Evolutionary conservation across 2,329 filamentous ascomycete genomes (phyloP).

Genomic region (Penicillium olsonii): DNA sequence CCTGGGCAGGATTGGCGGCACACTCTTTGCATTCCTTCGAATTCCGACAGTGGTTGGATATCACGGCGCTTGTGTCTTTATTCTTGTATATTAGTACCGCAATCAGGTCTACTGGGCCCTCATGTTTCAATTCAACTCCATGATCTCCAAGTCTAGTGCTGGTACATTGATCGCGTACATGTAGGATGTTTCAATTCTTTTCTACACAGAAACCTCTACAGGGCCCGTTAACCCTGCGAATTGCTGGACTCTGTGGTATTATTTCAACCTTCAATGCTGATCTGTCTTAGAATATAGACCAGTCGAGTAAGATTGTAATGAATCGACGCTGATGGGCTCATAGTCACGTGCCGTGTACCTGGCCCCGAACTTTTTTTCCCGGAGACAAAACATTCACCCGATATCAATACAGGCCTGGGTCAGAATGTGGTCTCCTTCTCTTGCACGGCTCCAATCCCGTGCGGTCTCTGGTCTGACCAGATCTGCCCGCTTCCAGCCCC

Average conservation of each 20-base stretch:
- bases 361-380: conserved; percentile 41
- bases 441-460: conserved; percentile 43
- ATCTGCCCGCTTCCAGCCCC: conserved; percentile 38
- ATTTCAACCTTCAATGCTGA: too few relatives aligned
- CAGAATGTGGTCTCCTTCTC: conserved; percentile 45
- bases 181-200: too few relatives aligned
- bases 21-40: conserved; percentile 23
- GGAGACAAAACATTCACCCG: conserved; percentile 28
- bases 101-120: conserved; percentile 13
- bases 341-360: conserved; percentile 38
- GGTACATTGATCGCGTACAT: too few relatives aligned
- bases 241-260: too few relatives aligned
- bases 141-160: conserved; percentile 14
- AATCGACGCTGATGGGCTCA: conserved; percentile 21
- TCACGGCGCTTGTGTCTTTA: conserved; percentile 27
- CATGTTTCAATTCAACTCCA: conserved; percentile 18
- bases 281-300: too few relatives aligned
- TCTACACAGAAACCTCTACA: too few relatives aligned
- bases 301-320: conserved; percentile 16
- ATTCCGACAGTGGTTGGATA: conserved; percentile 15
- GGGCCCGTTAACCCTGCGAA: too few relatives aligned
- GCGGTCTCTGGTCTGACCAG: conserved; percentile 40
- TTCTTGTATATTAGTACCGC: conserved; percentile 29
- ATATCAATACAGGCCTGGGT: conserved; percentile 30
- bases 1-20: conserved; percentile 10